A percentile compares a stretch with the other conserved stretches of the same genome.
phyloP scores from a whole-genome alignment of 768 basidiomycete species.

The Lyophyllum shimeji region DNA sequence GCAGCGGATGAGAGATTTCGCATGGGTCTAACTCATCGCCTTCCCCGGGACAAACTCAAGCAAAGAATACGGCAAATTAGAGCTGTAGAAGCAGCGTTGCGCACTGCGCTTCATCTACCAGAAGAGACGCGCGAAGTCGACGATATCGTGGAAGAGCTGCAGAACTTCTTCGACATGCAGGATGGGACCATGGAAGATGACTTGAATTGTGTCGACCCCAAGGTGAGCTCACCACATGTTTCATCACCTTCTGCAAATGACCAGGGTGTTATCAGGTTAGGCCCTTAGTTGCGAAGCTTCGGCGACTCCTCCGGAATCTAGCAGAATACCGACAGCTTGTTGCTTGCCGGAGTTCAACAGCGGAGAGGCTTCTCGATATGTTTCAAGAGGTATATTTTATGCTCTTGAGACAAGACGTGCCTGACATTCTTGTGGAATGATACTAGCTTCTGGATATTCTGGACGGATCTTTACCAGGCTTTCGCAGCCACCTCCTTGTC shows the following conservation, averaged over 20 bases:
- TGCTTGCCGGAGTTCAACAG: background rate
- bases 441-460: slow-evolving; percentile 1
- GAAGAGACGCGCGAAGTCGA: background rate
- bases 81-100: background rate
- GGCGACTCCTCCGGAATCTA: background rate
- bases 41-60: background rate
- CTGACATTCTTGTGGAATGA: background rate
- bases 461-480: background rate
- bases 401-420: too few species aligned
- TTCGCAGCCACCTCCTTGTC: background rate
- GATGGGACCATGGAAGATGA: too few species aligned
- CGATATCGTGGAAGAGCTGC: background rate
- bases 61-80: background rate
- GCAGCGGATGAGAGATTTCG: background rate
- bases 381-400: background rate
- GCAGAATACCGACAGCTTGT: background rate
- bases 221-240: too few species aligned
- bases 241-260: background rate
- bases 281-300: background rate
- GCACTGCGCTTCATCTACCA: background rate
- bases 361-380: background rate
- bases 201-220: background rate
- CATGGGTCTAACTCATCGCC: background rate
- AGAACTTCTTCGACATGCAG: too few species aligned
- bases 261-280: background rate